Evolutionary conservation across 257 asterid genomes (phyloP), one percentile per base, ranked within the genome.

Genomic region (Catharanthus roseus): DNA sequence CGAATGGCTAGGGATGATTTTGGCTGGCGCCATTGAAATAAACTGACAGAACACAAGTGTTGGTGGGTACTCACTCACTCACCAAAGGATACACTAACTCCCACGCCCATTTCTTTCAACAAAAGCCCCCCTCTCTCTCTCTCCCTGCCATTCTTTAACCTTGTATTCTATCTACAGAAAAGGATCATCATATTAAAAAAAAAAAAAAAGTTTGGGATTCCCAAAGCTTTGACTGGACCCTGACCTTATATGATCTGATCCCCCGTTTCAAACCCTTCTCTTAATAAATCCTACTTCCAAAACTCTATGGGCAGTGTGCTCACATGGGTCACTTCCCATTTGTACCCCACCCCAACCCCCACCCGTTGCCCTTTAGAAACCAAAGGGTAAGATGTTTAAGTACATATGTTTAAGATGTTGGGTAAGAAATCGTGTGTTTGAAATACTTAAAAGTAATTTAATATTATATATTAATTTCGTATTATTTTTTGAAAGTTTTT

Each of bases 181-280:
- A 5, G 64, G 75, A n/a, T n/a, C n/a, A n/a, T n/a, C n/a, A n/a
- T n/a, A n/a, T n/a, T n/a, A n/a, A n/a, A n/a, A n/a, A n/a, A n/a
- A n/a, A n/a, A n/a, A n/a, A n/a, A n/a, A n/a, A n/a, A n/a, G n/a
- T n/a, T 79, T 77, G 81, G 82, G 69, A 72, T 69, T 82, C 84
- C 87, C 86, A 78, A 85, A 42, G 82, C 57, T 77, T 85, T 85
- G 89, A 85, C 89, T 74, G 78, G 64, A 60, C 19, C 70, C 69
- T 73, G 80, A 51, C 54, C 72, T 72, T 55, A 67, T 66, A 74
- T 49, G 77, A 79, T 8, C 49, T 15, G 7, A 38, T 38, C 42
- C 3, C 47, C 47, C 47, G 12, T 10, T 12, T 12, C 47, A 42
- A 42, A 10, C 47, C 12, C 47, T 38, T 79, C 63, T 69, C 58